Percentiles rank a stretch among this genome's conserved stretches.
Conservation (phyloP, 2,329 filamentous ascomycete genomes). For the Neofusicoccum kwambonambiense region DNA sequence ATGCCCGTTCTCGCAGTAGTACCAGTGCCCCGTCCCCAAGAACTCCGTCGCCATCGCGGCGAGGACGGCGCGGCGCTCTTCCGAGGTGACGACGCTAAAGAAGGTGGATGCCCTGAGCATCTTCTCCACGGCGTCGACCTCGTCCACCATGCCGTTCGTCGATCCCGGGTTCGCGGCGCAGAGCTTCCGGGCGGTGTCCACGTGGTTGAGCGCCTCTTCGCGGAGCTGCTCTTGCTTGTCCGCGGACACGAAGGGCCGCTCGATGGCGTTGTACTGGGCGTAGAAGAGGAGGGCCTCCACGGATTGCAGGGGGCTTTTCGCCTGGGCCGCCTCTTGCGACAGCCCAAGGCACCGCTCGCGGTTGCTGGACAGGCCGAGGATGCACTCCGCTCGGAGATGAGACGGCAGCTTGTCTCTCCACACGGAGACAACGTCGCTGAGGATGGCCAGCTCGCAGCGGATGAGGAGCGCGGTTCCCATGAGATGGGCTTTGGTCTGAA, state of each 20-base stretch:
- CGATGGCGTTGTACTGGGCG: conserved; percentile 50
- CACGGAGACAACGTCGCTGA: conserved; percentile 44
- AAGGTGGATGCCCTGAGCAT: background rate
- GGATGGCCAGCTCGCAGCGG: conserved; percentile 49
- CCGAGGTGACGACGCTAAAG: conserved; percentile 5
- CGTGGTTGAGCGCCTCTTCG: background rate
- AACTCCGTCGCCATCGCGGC: conserved; percentile 48
- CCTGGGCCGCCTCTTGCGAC: conserved; percentile 37
- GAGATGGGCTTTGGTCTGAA: conserved; percentile 35
- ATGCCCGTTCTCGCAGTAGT: conserved; percentile 57
- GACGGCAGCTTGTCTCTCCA: conserved; percentile 15
- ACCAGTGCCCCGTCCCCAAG: conserved; percentile 58
- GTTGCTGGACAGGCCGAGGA: conserved; percentile 34
- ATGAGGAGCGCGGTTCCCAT: conserved; percentile 48
- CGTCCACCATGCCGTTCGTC: conserved; percentile 34
- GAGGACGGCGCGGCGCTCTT: conserved; percentile 20
- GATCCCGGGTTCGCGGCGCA: background rate
- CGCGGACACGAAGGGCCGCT: conserved; percentile 24
- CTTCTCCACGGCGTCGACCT: conserved; percentile 45
- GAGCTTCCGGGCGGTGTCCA: background rate
- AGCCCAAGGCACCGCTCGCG: conserved; percentile 43
- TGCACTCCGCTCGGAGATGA: conserved; percentile 16
- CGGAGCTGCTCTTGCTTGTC: conserved; percentile 20
- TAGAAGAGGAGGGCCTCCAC: conserved; percentile 53
- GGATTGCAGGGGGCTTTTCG: conserved; percentile 44